Evolutionary conservation across 192 early-diverging fungal genomes (phyloP), one percentile per base, ranked within the genome.

Genomic region (Coemansia sp.): DNA sequence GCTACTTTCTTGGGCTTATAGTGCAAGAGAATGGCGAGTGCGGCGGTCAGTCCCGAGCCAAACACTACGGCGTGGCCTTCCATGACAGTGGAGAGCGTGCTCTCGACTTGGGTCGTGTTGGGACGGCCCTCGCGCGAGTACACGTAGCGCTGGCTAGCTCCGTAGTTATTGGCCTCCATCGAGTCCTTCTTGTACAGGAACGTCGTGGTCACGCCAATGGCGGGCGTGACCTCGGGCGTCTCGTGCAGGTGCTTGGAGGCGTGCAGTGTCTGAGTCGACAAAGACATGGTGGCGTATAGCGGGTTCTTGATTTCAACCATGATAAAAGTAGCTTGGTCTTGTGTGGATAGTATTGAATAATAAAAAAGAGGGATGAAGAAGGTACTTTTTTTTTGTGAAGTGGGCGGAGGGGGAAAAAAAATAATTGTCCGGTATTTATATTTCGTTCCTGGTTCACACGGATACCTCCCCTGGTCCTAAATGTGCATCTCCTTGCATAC

Each of bases 1-100:
- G 74, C 80, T 5, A 74, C 78, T 63, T 75, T 81, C 46, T 72
- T 67, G n/a, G 90, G 90, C 43, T 76, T 76, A 62, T 79, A 60
- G 74, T 89, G 76, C 11, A 85, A 29, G 24, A 92, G 78, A 6
- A 86, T 84, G 10, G 91, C 87, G 43, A 75, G 80, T 13, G 86
- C 74, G 6, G 91, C 86, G 0, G 89, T 84, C 12, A 91, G 74
- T 0, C 91, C 91, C 0, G 86, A 87, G 9, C 84, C 75, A 62
- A 89, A 92, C 2, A 89, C 80, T 16, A 90, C 86, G 7, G 91
- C 90, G 55, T 88, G 77, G 65, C 83, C 89, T 55, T 74, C 85
- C 34, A 86, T 86, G 3, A 90, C 54, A 0, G 81, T 81, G 10
- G 88, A 87, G 1, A 92, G 74, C 1, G 87, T 87, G 1, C 66